phyloP scores from a whole-genome alignment of 1,139 yeast species.

The Taiozyma sp. region DNA sequence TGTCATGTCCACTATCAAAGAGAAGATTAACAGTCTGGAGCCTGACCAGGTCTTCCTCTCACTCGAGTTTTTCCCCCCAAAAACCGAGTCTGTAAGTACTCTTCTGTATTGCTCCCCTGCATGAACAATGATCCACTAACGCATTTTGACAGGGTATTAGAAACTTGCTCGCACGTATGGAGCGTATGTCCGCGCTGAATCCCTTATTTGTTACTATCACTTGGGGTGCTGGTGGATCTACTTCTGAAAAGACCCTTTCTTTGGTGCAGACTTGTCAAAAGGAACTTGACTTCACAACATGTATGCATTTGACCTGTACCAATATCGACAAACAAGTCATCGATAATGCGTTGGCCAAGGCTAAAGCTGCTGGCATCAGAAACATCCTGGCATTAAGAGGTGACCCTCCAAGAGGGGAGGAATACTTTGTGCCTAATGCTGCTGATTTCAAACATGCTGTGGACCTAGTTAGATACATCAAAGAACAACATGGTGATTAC shows the following conservation, averaged over 20 bases:
- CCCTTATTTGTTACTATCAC: conserved; percentile 91
- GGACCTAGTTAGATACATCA: conserved; percentile 78
- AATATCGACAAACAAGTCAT: conserved; percentile 75
- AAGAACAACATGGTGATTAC: conserved; percentile 59
- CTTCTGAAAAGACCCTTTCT: conserved; percentile 80
- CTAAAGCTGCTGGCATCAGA: conserved; percentile 72
- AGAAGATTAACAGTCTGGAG: conserved; percentile 44
- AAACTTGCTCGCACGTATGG: conserved; percentile 78
- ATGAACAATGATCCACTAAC: conserved; percentile 5
- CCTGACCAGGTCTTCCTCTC: conserved; percentile 66
- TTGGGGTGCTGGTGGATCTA: conserved; percentile 99
- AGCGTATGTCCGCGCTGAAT: conserved; percentile 81
- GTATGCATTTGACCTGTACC: conserved; percentile 93
- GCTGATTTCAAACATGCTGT: conserved; percentile 59
- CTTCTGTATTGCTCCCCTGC: neutral
- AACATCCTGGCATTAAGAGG: conserved; percentile 93
- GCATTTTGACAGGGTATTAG: conserved; percentile 49
- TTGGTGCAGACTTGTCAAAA: conserved; percentile 74
- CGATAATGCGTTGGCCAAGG: conserved; percentile 69
- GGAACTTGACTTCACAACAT: conserved; percentile 76
- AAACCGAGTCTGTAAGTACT: conserved; percentile 58
- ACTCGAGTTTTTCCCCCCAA: conserved; percentile 95
- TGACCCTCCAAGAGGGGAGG: conserved; percentile 88
- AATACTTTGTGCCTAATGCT: conserved; percentile 43
- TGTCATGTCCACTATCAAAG: conserved; percentile 44